Conservation (phyloP, 1,284 basidiomycete species). For the Blastosporella zonata region DNA sequence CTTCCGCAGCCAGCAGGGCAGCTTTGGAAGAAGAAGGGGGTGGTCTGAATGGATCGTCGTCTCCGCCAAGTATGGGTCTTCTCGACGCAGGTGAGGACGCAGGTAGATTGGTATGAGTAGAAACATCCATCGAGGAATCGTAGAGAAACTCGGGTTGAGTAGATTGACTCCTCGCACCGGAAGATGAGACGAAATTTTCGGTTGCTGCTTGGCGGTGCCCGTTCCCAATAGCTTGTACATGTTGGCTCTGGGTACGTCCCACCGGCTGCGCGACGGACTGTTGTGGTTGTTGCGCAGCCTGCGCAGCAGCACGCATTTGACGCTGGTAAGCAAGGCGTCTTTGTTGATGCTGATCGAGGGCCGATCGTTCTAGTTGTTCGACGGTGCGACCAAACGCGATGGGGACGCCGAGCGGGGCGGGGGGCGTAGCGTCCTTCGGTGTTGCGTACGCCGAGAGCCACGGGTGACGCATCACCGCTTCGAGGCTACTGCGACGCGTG, state of each 20-base stretch:
- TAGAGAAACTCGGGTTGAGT: conserved; percentile 39
- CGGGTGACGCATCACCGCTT: conserved; percentile 75
- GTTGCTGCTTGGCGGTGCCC: conserved; percentile 28
- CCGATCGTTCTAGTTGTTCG: conserved; percentile 75
- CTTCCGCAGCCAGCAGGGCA: conserved; percentile 5
- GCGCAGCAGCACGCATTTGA: conserved; percentile 55
- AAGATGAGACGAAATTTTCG: conserved; percentile 22
- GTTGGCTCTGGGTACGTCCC: conserved; percentile 48
- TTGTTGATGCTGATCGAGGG: conserved; percentile 82
- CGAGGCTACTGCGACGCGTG: conserved; percentile 68
- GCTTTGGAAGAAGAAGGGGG: conserved; percentile 17
- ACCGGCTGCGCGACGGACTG: conserved; percentile 20
- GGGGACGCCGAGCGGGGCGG: conserved; percentile 24
- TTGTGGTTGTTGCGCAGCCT: conserved; percentile 21
- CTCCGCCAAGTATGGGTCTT: conserved; percentile 29
- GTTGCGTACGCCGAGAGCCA: conserved; percentile 75
- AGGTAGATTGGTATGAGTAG: conserved; percentile 15
- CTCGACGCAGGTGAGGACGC: conserved; percentile 20
- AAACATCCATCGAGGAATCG: conserved; percentile 37
- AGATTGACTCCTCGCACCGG: conserved; percentile 29
- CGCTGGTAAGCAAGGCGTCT: conserved; percentile 80
- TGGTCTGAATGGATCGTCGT: conserved; percentile 46
- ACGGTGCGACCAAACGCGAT: conserved; percentile 66
- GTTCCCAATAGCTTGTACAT: conserved; percentile 12
- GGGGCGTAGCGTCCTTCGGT: conserved; percentile 23